These are phyloP conservation scores for Aspergillus ostianus DNA, from an alignment of 495 filamentous ascomycete species.

Conservation along the genomic window DNA sequence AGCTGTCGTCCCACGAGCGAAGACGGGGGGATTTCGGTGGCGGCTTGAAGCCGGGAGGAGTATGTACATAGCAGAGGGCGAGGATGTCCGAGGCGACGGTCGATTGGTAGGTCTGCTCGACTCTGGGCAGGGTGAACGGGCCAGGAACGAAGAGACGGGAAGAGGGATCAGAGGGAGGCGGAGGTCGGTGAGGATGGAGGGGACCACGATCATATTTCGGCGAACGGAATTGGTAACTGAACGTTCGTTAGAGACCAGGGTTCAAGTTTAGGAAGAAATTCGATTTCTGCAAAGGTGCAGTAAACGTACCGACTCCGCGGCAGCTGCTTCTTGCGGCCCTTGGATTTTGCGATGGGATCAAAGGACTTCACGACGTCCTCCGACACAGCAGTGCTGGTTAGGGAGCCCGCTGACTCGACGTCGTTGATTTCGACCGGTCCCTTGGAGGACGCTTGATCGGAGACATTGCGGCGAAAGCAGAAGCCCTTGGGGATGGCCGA, in stretches of 20 bases:
- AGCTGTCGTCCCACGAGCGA: conserved; percentile 83
- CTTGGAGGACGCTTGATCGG: conserved; percentile 39
- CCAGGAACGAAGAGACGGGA: conserved; percentile 90
- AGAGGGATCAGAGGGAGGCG: conserved; percentile 74
- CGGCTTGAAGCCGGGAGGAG: conserved; percentile 67
- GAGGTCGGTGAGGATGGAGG: conserved; percentile 87
- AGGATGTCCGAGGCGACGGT: conserved; percentile 89
- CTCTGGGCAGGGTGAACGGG: conserved; percentile 83
- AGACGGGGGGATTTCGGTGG: conserved; percentile 66
- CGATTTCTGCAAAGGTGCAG: background rate
- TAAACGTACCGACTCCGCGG: conserved; percentile 63
- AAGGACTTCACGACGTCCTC: conserved; percentile 41
- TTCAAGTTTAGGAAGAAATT: background rate
- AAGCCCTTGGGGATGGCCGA: conserved; percentile 34
- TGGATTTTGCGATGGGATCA: conserved; percentile 55
- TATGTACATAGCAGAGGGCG: conserved; percentile 81
- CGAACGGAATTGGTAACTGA: conserved; percentile 86
- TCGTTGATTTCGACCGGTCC: conserved; percentile 35
- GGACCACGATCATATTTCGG: conserved; percentile 93
- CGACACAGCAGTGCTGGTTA: conserved; percentile 25
- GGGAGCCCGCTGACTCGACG: conserved; percentile 38
- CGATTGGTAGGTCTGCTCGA: conserved; percentile 84
- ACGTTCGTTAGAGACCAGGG: conserved; percentile 17
- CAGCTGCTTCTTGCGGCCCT: conserved; percentile 53
- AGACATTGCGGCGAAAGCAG: conserved; percentile 47